Evolutionary conservation across 305 asterid genomes (phyloP), one percentile per base, ranked within the genome.

Genomic region (Caryopteris hybrid): DNA sequence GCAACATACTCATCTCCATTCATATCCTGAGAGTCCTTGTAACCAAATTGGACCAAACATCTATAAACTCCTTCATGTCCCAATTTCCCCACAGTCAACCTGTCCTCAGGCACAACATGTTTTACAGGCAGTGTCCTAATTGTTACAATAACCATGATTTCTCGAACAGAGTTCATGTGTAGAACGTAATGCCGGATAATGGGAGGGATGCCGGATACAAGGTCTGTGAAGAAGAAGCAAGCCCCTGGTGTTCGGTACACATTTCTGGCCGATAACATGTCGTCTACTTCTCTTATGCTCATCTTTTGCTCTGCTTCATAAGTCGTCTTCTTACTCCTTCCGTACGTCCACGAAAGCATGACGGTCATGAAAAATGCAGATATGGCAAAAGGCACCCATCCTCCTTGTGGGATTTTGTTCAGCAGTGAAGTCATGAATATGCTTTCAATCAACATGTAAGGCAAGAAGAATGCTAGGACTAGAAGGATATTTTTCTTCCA

Each of bases 31-130:
- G 67, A 56, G 20, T 84, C 89, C 61, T 63, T 79, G 65, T 78
- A 81, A 2, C 89, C 86, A n/a, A 81, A 78, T 69, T 74, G 86
- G 27, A 81, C 72, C 59, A 76, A 60, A 47, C 84, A 79, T 64
- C 80, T 9, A 34, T 79, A 83, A 17, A 71, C 79, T 36, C 86
- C 86, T 9, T 62, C 64, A 13, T 36, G 0, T 3, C 83, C 86
- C 43, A 84, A 13, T 41, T 63, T 74, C 4, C 78, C 81, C 3
- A 81, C 79, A 2, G 42, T 22, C 23, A 74, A 61, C 36, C 84
- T 76, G 20, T 84, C 81, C 29, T 73, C 69, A 0, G 54, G 54
- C 1, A 33, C 74, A 25, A 81, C 80, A 1, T 69, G 47, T 31
- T 68, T 73, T 53, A 81, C 58, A 0, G 87, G 85, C 33, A 79